Conservation (phyloP, 2,329 filamentous ascomycete species). For the Fusarium sacchari region DNA sequence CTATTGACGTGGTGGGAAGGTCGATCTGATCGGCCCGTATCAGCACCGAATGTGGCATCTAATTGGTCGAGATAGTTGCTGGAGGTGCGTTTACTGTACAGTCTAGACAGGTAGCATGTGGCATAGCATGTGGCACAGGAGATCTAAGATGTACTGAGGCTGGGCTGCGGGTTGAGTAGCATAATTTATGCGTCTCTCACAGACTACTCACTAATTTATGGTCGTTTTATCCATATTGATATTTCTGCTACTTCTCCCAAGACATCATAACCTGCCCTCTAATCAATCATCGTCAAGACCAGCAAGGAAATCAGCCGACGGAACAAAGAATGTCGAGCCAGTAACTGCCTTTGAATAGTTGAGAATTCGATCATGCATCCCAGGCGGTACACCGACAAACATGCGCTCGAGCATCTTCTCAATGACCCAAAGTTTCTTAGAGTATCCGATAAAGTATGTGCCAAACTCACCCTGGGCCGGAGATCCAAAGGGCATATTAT, state of each 20-base stretch:
- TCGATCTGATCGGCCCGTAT: not conserved
- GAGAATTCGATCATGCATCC: conserved; percentile 64
- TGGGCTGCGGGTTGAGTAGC: not conserved
- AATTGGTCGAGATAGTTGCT: not conserved
- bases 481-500: conserved; percentile 70
- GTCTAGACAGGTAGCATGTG: not conserved
- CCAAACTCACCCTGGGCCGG: conserved; percentile 62
- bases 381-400: conserved; percentile 65
- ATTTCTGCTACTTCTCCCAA: not conserved
- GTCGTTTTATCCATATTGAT: not conserved
- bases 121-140: not conserved
- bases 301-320: conserved; percentile 38
- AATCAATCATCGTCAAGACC: conserved; percentile 9
- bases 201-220: not conserved
- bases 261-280: not conserved
- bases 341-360: conserved; percentile 65
- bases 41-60: not conserved
- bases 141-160: not conserved
- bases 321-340: conserved; percentile 64
- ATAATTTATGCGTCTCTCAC: not conserved
- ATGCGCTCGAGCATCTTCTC: conserved; percentile 68
- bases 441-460: conserved; percentile 69
- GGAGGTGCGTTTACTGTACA: not conserved
- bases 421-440: conserved; percentile 63
- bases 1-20: not conserved